These are phyloP conservation scores for Cryptococcus sp. DNA, from an alignment of 1,284 basidiomycete genomes.

Conservation along the genomic window DNA sequence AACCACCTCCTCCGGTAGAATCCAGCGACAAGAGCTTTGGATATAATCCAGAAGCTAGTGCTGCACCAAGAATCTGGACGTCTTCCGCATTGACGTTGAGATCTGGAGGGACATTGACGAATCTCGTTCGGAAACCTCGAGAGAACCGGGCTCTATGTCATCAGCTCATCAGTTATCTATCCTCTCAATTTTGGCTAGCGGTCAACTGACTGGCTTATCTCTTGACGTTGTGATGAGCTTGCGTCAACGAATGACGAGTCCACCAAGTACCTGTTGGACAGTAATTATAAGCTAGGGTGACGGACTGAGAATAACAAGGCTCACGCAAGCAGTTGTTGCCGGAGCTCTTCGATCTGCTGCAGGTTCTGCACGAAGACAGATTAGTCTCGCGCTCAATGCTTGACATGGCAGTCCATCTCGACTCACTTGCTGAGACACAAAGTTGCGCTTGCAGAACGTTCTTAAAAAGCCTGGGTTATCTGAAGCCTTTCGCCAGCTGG, in stretches of 20 bases:
- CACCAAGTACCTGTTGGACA: constrained; percentile 60
- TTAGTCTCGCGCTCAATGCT: not conserved
- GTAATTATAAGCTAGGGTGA: not conserved
- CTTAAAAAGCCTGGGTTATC: constrained; percentile 63
- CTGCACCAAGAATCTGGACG: constrained; percentile 71
- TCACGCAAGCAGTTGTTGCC: constrained; percentile 86
- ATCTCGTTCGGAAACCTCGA: constrained; percentile 67
- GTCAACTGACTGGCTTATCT: constrained; percentile 65
- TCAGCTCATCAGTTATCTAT: not conserved
- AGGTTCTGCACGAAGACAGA: constrained; percentile 64
- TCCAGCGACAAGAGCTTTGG: constrained; percentile 86
- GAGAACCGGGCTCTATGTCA: constrained; percentile 69
- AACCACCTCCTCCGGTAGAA: constrained; percentile 54
- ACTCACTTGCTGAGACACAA: constrained; percentile 76
- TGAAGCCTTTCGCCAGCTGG: constrained; percentile 80
- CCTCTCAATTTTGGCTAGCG: constrained; percentile 9
- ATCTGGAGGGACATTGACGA: constrained; percentile 72
- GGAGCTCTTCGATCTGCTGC: constrained; percentile 93
- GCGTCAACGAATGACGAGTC: constrained; percentile 84
- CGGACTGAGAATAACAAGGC: constrained; percentile 17
- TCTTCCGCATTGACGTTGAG: constrained; percentile 69
- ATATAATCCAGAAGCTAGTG: constrained; percentile 83
- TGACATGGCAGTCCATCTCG: not conserved
- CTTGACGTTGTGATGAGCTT: constrained; percentile 65
- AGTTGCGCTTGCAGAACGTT: constrained; percentile 81